Base-by-base conservation (phyloP, 2,329 filamentous ascomycete species). In the Aspergillus sp. region DNA sequence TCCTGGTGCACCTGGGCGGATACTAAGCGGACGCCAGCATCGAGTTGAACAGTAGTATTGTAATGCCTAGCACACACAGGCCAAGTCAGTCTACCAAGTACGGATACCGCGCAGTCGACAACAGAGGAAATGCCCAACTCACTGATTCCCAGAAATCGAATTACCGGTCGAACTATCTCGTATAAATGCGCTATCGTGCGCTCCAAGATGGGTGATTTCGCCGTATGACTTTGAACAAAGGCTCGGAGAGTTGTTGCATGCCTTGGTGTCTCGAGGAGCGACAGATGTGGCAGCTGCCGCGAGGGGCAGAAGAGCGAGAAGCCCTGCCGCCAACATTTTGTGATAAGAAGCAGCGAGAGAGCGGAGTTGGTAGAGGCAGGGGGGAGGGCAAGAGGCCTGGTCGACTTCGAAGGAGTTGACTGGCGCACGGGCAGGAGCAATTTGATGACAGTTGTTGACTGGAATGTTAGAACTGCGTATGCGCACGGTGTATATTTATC, bases 241-340 rank as follows among this genome's bases (percentile, higher is more conserved):
- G 44, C 81, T 77, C 0, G 90, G 89, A 1, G 89, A 91, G 79
- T 93, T 93, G 77, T 95, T 95, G 83, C 91, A 95, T 33, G 87
- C 85, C 21, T 74, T 54, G 25, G 52, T 75, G 11, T 73, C 56
- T 59, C 63, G 77, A 59, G 64, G 71, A 54, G 56, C 64, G 33
- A 72, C 48, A 12, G 66, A 62, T 44, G 65, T 67, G 47, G 70
- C 71, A 12, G 67, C 63, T 9, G 62, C 63, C 7, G 62, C 66
- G 17, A 68, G 59, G 14, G 70, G 67, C 27, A 74, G 59, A 44
- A 73, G 63, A 14, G 69, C 61, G 55, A 74, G 62, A n/a, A 72
- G 25, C 35, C 61, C 58, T 19, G 71, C 60, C 52, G 62, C 57
- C 58, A 64, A 66, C 73, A 76, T 75, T 39, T 50, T 49, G 52